Conservation (phyloP, 1,284 basidiomycete species). For the Dichomitus squalens region DNA sequence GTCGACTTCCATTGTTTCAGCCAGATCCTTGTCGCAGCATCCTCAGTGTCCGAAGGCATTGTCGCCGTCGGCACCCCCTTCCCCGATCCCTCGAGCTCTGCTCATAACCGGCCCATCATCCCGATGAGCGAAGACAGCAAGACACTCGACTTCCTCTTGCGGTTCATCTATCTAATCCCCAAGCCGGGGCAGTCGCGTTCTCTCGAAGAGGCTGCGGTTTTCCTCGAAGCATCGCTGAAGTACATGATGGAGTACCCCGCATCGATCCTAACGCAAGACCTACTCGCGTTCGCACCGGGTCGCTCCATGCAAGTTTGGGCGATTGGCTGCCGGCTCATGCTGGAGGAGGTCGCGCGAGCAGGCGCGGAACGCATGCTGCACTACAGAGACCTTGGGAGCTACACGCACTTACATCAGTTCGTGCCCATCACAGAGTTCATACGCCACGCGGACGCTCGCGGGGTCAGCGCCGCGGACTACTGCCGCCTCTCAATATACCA, state of each 20-base stretch:
- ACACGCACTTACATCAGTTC: constrained; percentile 4
- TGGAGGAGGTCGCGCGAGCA: constrained; percentile 14
- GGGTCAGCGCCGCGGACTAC: constrained; percentile 20
- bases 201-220: constrained; percentile 4
- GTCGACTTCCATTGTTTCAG: constrained; percentile 20
- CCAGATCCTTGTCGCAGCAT: constrained; percentile 23
- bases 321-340: constrained; percentile 12
- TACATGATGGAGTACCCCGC: constrained; percentile 23
- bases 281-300: constrained; percentile 3
- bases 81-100: neutral
- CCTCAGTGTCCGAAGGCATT: constrained; percentile 21
- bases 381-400: constrained; percentile 4
- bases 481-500: constrained; percentile 17
- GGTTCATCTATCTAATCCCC: constrained; percentile 38
- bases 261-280: constrained; percentile 4
- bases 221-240: constrained; percentile 19
- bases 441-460: constrained; percentile 5
- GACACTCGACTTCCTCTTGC: constrained; percentile 37
- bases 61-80: constrained; percentile 2
- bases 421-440: constrained; percentile 4
- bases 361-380: constrained; percentile 1
- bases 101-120: constrained; percentile 20
- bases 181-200: neutral
- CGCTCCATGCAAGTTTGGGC: constrained; percentile 20
- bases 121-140: constrained; percentile 34